Evolutionary conservation across 2,329 filamentous ascomycete genomes (phyloP), one percentile per base, ranked within the genome.

Genomic region (Scleromitrula shiraiana): DNA sequence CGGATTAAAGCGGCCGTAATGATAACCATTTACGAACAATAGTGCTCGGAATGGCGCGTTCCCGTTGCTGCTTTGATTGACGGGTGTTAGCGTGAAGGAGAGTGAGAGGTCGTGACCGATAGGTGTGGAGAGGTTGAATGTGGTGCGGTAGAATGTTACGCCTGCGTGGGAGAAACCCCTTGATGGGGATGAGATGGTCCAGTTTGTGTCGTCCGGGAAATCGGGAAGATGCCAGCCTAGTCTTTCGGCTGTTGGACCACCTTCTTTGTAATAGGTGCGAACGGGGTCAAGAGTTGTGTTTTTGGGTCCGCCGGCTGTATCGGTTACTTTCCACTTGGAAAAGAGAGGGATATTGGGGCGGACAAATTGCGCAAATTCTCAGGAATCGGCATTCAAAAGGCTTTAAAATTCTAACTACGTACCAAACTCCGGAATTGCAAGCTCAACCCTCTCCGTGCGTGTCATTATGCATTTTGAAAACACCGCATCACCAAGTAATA

Each of bases 141-240:
- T 30, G 4, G 29, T 30, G 12, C 29, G 12, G 29, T 30, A 30
- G 29, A 30, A 30, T 30, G 12, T 10, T 30, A 30, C 29, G 3
- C 29, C 29, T 12, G 29, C 29, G n/a, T 30, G 10, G n/a, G 8
- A 30, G 9, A 30, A 12, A 12, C 29, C 29, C 5, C 10, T n/a
- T 4, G 29, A 9, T 12, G 29, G 29, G 12, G 29, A 30, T 10
- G 1, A 12, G 10, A 5, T 4, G 12, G 12, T 10, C 30, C 41
- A 44, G 12, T 15, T 19, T 26, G 64, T 59, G 52, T 72, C 71
- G 9, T 76, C 68, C n/a, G n/a, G n/a, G 53, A 73, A 80, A 2
- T 70, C 75, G 0, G 77, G 76, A 1, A 81, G 67, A 54, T 79
- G 75, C 68, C 73, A 75, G 9, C 78, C 77, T 0, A 78, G 63